A percentile compares a stretch with the other conserved stretches of the same genome.
Evolutionary conservation across 495 filamentous ascomycete species (phyloP).

Genomic region (Hypoxylon cercidicola): DNA sequence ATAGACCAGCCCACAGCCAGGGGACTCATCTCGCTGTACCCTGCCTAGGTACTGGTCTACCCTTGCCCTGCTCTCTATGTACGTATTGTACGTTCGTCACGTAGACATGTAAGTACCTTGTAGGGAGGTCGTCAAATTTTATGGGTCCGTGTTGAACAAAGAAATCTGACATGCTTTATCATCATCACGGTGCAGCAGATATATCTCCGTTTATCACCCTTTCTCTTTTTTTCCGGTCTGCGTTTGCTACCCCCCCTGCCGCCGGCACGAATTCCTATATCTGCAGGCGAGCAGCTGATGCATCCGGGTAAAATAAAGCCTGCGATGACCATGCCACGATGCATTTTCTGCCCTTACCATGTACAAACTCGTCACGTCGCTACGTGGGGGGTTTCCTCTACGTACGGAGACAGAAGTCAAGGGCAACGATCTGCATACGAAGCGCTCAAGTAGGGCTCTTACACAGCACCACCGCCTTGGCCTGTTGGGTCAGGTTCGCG

Average conservation of each 20-base stretch:
- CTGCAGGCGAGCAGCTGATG: constrained; percentile 21
- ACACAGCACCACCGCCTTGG: too few relatives aligned
- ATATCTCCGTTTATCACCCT: constrained; percentile 9
- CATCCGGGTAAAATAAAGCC: constrained; percentile 34
- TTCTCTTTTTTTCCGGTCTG: neutral
- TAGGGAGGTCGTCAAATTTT: constrained; percentile 8
- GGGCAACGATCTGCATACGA: constrained; percentile 8
- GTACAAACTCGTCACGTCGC: neutral
- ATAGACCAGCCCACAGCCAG: neutral
- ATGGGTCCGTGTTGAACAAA: constrained; percentile 14
- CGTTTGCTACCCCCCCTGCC: neutral
- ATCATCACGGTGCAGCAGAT: constrained; percentile 2
- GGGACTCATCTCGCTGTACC: constrained; percentile 19
- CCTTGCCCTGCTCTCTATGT: neutral
- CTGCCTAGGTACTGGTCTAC: too few relatives aligned
- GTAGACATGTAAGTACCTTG: constrained; percentile 2
- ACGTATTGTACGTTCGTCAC: neutral
- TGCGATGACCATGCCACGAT: constrained; percentile 9
- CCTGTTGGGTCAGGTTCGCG: too few relatives aligned
- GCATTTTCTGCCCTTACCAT: neutral
- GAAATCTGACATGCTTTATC: constrained; percentile 10
- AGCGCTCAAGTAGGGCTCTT: neutral
- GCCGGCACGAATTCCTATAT: constrained; percentile 1
- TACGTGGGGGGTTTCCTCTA: neutral
- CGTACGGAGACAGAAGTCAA: neutral